phyloP scores from a whole-genome alignment of 345 rosid species.

The Salix brachista region DNA sequence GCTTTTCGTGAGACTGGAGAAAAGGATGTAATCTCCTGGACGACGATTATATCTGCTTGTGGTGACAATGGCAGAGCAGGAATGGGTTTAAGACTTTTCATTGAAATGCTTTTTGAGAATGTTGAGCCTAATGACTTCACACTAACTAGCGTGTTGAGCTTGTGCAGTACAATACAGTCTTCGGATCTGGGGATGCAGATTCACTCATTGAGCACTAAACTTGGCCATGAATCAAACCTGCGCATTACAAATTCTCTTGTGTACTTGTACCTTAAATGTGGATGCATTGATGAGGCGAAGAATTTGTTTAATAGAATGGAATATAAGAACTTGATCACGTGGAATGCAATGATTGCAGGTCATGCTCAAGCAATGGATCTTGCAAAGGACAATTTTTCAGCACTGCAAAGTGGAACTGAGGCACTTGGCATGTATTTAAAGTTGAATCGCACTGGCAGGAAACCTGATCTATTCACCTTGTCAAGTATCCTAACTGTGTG shows the following conservation, averaged over 20 bases:
- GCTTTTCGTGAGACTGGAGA: slow-evolving; percentile 37
- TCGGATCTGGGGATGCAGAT: slow-evolving; percentile 38
- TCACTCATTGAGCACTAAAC: slow-evolving; percentile 41
- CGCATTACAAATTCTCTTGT: slow-evolving; percentile 38
- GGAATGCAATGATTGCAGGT: slow-evolving; percentile 61
- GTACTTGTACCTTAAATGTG: slow-evolving; percentile 51
- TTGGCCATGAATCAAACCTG: slow-evolving; percentile 32
- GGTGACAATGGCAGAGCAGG: slow-evolving; percentile 36
- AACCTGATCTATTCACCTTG: slow-evolving; percentile 48
- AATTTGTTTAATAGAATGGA: slow-evolving; percentile 30
- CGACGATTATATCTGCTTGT: slow-evolving; percentile 45
- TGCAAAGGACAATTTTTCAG: slow-evolving; percentile 34
- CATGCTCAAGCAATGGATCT: slow-evolving; percentile 46
- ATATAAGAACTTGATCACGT: slow-evolving; percentile 41
- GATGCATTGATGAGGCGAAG: slow-evolving; percentile 37
- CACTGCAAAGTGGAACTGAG: slow-evolving; percentile 4
- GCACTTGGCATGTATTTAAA: slow-evolving; percentile 32
- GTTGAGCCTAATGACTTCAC: slow-evolving; percentile 54
- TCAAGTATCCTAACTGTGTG: slow-evolving; percentile 53
- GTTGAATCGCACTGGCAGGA: slow-evolving; percentile 32
- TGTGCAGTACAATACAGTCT: slow-evolving; percentile 36
- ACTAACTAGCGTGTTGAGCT: slow-evolving; percentile 42
- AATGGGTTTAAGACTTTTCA: slow-evolving; percentile 29
- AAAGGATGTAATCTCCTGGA: slow-evolving; percentile 57
- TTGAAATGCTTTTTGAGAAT: slow-evolving; percentile 39